Evolutionary conservation across 2,329 filamentous ascomycete species (phyloP).

Genomic region (Microsporum canis): DNA sequence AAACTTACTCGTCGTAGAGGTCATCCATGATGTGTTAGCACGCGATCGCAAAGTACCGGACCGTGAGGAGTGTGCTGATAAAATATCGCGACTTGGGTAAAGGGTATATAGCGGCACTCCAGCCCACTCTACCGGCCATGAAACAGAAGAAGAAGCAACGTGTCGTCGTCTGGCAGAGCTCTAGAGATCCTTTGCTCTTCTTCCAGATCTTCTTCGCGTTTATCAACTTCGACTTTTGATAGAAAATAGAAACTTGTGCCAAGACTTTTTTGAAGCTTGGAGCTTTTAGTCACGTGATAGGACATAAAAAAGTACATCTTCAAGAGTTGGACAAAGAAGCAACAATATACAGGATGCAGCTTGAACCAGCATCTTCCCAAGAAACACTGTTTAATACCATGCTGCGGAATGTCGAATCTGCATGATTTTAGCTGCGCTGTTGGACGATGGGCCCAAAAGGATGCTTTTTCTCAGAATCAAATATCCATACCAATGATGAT

Average conservation of each 20-base stretch:
- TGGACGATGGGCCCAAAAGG: too few species aligned
- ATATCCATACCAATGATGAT: neutral
- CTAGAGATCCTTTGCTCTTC: neutral
- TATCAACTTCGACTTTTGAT: conserved; percentile 3
- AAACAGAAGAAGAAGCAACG: neutral
- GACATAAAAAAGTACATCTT: neutral
- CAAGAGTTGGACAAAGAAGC: neutral
- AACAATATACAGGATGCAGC: neutral
- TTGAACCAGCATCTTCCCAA: neutral
- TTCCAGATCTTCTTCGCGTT: neutral
- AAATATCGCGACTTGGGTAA: neutral
- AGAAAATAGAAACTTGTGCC: neutral
- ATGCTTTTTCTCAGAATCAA: too few species aligned
- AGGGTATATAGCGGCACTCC: neutral
- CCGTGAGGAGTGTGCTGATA: neutral
- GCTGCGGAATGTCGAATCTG: too few species aligned
- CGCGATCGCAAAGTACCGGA: neutral
- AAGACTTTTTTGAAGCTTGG: conserved; percentile 3
- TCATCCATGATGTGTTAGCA: conserved; percentile 59
- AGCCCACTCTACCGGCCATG: neutral
- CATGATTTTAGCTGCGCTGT: too few species aligned
- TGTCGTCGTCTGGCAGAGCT: neutral
- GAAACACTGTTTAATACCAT: too few species aligned
- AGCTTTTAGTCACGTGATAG: neutral
- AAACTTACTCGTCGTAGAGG: conserved; percentile 77